Percentiles rank a stretch among this genome's conserved stretches.
Conservation (phyloP, 129 eudicot species). For the Escallonia rubra region DNA sequence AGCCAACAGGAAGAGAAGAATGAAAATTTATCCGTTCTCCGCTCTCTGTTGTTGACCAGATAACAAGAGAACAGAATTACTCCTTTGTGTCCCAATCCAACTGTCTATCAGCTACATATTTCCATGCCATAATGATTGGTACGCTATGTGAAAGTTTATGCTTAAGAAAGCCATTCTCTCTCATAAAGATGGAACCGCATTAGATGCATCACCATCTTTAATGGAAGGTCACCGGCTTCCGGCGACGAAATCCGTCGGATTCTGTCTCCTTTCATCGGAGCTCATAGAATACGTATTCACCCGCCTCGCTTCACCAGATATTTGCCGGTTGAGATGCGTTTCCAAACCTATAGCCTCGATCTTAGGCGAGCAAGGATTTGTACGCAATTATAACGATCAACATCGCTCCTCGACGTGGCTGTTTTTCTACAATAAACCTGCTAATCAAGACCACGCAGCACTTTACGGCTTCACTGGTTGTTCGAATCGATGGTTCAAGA, state of each 20-base stretch:
- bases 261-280: constrained; percentile 59
- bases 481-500: too few relatives aligned
- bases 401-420: constrained; percentile 49
- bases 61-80: too few relatives aligned
- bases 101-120: too few relatives aligned
- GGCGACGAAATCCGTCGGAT: constrained; percentile 42
- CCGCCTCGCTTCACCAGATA: constrained; percentile 47
- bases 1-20: too few relatives aligned
- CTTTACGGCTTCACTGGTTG: constrained; percentile 28
- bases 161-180: too few relatives aligned
- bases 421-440: constrained; percentile 43
- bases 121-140: too few relatives aligned
- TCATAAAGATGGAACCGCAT: too few relatives aligned
- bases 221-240: constrained; percentile 51
- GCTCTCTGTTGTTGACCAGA: too few relatives aligned
- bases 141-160: too few relatives aligned
- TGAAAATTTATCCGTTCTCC: too few relatives aligned
- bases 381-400: constrained; percentile 37
- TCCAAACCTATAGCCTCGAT: constrained; percentile 38
- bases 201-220: neutral
- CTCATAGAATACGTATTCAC: constrained; percentile 51
- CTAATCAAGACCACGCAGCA: constrained; percentile 56
- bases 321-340: constrained; percentile 36
- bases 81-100: too few relatives aligned
- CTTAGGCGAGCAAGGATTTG: constrained; percentile 41